Evolutionary conservation across 768 basidiomycete genomes (phyloP), one percentile per base, ranked within the genome.

Genomic region (Lentinula guzmanii): DNA sequence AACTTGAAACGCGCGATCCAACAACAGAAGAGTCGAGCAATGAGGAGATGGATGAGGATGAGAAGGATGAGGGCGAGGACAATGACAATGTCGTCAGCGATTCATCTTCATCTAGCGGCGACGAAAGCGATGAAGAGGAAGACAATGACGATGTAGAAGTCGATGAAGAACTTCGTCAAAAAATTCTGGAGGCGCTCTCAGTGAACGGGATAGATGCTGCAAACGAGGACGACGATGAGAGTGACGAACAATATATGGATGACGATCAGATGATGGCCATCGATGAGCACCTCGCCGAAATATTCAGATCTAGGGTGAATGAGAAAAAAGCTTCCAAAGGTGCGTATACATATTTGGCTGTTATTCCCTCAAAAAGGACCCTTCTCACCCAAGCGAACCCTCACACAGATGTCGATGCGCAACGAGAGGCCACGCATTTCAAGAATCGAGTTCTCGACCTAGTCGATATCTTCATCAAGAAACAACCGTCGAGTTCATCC

Each of bases 221-320:
- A 1, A 79, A 82, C 7, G 83, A 84, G 51, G 85, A 79, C 41
- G 80, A 78, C 4, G 77, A 73, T 4, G 68, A 66, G n/a, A 70
- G 72, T 31, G 72, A 81, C 43, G 85, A 87, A 63, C 89, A 90
- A 52, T 75, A 87, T 33, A 89, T 96, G 87, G 91, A 97, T 70
- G 96, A 99, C 69, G 95, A 98, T 28, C 93, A 97, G 75, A 99
- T 99, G 96, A 87, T 98, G 81, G 90, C 90, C 37, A 85, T 98
- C 31, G 96, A 99, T 69, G 90, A 91, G 53, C 90, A 96, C 69
- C 84, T 99, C 6, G 93, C 91, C 4, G 84, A 87, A 56, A 87
- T 94, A 34, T 96, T 99, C 82, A 82, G 83, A 62, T 79, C 86
- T 34, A 84, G 86, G 62, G 76, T 82, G 24, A 78, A 79, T 60